Conservation (phyloP, 2,329 filamentous ascomycete genomes). For the Penicillium carneum region DNA sequence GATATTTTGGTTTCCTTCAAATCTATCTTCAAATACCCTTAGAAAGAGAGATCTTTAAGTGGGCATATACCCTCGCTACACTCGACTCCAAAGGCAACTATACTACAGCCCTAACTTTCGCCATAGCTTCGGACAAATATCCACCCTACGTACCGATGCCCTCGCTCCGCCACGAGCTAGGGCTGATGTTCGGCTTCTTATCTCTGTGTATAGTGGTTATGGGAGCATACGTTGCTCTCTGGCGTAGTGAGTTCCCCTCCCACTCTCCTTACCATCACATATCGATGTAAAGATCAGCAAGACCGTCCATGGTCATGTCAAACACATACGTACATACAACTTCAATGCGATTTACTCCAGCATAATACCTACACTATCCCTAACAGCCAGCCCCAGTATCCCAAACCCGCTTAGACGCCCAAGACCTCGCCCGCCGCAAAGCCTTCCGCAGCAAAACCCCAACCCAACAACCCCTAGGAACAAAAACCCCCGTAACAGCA, state of each 20-base stretch:
- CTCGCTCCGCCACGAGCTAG: conserved; percentile 48
- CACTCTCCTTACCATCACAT: not conserved
- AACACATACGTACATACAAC: not conserved
- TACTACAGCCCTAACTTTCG: not conserved
- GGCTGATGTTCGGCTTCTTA: conserved; percentile 52
- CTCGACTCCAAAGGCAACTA: not conserved
- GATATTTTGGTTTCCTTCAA: not conserved
- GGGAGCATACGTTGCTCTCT: conserved; percentile 45
- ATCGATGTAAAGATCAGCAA: not conserved
- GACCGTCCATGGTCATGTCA: not conserved
- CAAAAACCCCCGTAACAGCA: conserved; percentile 6
- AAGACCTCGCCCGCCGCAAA: conserved; percentile 45
- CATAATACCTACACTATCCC: not conserved
- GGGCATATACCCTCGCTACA: not conserved
- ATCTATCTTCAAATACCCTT: too few species aligned
- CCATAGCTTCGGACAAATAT: conserved; percentile 15
- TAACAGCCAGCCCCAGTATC: conserved; percentile 27
- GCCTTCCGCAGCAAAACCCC: conserved; percentile 32
- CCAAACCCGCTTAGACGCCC: conserved; percentile 36
- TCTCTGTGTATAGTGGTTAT: conserved; percentile 44
- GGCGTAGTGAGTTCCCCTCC: conserved; percentile 40
- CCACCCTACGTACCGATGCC: conserved; percentile 42
- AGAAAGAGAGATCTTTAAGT: not conserved
- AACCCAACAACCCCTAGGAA: conserved; percentile 13
- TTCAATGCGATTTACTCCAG: not conserved